Evolutionary conservation across 306 rosid species (phyloP), one percentile per base, ranked within the genome.

Genomic region (Trifolium subterraneum): DNA sequence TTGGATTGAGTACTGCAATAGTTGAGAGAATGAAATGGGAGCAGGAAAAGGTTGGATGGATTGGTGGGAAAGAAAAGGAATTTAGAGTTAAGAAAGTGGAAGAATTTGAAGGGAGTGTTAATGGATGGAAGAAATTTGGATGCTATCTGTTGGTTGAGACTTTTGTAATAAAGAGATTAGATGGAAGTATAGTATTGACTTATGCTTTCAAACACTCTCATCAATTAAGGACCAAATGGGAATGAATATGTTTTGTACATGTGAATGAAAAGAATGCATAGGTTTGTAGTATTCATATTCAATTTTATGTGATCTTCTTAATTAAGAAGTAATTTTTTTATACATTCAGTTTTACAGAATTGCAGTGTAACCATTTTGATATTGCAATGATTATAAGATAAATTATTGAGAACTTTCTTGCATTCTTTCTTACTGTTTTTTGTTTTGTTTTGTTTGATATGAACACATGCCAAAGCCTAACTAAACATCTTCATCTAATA

Each of bases 21-120:
- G 64, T 86, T 52, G 93, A 89, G 31, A 93, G 91, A 62, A 78
- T 89, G 91, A 89, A 73, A 86, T 68, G 80, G 81, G 90, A 84
- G 76, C 64, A 81, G 6, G 75, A 69, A 55, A 79, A 86, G 18
- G 77, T 48, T 62, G 88, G 82, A 38, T 82, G 82, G 86, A 10
- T 67, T 82, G 76, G 54, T 58, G 87, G 82, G 48, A 75, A 71
- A 19, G 84, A 74, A 62, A 76, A 59, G 71, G 12, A 70, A 38
- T 64, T 63, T 74, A 62, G 78, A 10, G 83, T 88, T 11, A 56
- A 73, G 48, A 90, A 73, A 81, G 72, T 35, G 11, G 96, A 90
- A 61, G 77, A 83, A 71, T 87, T 80, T 76, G 63, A 42, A 64
- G 92, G 93, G 55, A 73, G 4, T 38, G 59, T 18, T 50, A 67